Evolutionary conservation across 352 stramenopile genomes (phyloP).

Genomic region (Phytopythium vexans): DNA sequence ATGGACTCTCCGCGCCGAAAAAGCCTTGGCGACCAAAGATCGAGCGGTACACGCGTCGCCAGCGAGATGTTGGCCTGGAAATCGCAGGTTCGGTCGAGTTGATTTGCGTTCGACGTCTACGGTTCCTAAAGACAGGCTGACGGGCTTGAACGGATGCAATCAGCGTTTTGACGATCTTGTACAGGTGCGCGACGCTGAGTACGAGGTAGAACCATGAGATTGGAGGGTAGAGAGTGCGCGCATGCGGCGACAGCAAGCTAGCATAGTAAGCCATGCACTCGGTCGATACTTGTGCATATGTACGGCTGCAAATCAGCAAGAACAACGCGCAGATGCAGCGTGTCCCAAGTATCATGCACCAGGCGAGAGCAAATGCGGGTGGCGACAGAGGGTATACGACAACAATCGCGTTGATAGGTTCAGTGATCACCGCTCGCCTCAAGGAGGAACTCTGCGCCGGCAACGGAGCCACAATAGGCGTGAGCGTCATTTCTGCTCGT

Average conservation of each 20-base stretch:
- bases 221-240: neutral
- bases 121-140: neutral
- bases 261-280: constrained; percentile 13
- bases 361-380: constrained; percentile 5
- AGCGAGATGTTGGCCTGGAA: no score
- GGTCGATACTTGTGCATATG: constrained; percentile 5
- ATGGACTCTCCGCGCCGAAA: constrained; percentile 35
- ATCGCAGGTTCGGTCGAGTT: no score
- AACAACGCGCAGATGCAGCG: constrained; percentile 3
- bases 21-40: constrained; percentile 5
- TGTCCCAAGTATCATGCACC: constrained; percentile 1
- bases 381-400: constrained; percentile 5
- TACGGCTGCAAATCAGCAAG: constrained; percentile 4
- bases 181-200: constrained; percentile 4
- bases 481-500: no score
- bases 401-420: neutral
- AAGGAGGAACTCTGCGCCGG: no score
- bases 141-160: constrained; percentile 1
- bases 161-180: constrained; percentile 6
- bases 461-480: no score
- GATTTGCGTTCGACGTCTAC: no score
- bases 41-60: neutral
- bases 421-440: no score
- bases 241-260: constrained; percentile 3
- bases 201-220: constrained; percentile 3